Base-by-base conservation (phyloP, 495 filamentous ascomycete species). In the Chaetomidium leptoderma region DNA sequence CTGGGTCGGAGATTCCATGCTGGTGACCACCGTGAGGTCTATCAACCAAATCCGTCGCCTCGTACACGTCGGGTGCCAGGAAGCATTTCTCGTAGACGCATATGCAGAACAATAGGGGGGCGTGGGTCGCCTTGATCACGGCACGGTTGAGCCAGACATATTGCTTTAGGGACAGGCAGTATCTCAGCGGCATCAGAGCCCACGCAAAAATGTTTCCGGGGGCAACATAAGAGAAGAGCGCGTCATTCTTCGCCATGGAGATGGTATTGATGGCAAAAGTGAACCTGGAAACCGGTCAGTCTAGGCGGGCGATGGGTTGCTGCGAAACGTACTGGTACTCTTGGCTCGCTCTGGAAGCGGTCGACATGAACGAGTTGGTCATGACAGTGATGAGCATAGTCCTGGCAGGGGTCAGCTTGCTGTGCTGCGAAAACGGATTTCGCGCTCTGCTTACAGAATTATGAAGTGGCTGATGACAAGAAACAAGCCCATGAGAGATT, bases 201-300 rank as follows among this genome's bases (percentile, higher is more conserved):
- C 91, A 97, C 32, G 87, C 90, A 52, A 96, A 76, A 35, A 96
- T 85, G 64, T 97, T 97, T 14, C 86, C 85, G 0, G 92, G 92
- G 1, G 90, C 88, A 55, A 95, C 79, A 64, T 97, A 96, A 14
- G 90, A 92, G 74, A 96, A 97, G 0, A 96, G 76, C 0, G 89
- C 87, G 66, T 97, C 91, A 21, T 90, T 95, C 66, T 97, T 97
- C 50, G 96, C 92, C 88, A 97, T 89, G 4, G 91, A 93, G 36
- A 96, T 91, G 6, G 90, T 91, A 62, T 96, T 96, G 68, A 96
- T 87, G 6, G 92, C 90, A 67, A 97, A 95, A 4, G 95, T 74
- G 64, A 96, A 96, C 48, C 76, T 79, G 37, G n/a, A 10, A 9
- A 1, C 64, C 33, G 61, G 62, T 35, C 40, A 53, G 30, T n/a